phyloP scores from a whole-genome alignment of 495 filamentous ascomycete genomes.

The Cercophora samala region DNA sequence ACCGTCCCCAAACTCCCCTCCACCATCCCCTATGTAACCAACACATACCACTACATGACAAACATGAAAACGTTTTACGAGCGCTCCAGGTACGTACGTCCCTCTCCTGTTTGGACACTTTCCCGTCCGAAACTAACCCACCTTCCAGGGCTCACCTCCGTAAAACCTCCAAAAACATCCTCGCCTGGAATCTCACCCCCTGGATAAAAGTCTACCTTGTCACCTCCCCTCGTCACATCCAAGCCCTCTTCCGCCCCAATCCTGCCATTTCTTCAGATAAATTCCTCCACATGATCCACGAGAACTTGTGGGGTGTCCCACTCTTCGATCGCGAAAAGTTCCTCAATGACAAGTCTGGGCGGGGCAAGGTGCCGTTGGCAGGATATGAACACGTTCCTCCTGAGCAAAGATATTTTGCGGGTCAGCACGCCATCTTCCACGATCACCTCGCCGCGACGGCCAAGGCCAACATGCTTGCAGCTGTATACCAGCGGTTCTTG shows the following conservation, averaged over 20 bases:
- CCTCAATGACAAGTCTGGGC: constrained; percentile 20
- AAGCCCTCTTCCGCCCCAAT: constrained; percentile 22
- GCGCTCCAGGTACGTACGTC: not conserved
- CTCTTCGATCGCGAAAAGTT: constrained; percentile 20
- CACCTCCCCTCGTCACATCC: constrained; percentile 19
- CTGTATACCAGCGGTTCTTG: constrained; percentile 21
- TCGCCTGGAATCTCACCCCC: constrained; percentile 24
- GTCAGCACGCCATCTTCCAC: constrained; percentile 19
- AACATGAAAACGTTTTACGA: not conserved
- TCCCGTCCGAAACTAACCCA: too few species aligned
- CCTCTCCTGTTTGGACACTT: too few species aligned
- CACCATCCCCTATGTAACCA: not conserved
- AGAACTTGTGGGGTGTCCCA: constrained; percentile 13
- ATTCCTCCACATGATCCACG: constrained; percentile 22
- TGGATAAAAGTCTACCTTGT: constrained; percentile 28
- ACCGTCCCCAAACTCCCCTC: not conserved
- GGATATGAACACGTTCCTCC: constrained; percentile 13
- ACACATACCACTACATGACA: not conserved
- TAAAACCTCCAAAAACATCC: constrained; percentile 13
- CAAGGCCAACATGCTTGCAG: constrained; percentile 11
- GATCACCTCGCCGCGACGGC: constrained; percentile 16
- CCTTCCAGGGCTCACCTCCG: not conserved
- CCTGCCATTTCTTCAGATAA: constrained; percentile 21
- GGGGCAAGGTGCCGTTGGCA: constrained; percentile 5
- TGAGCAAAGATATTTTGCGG: constrained; percentile 23